A percentile compares a stretch with the other conserved stretches of the same genome.
Conservation (phyloP, 2,329 filamentous ascomycete species). For the Fusarium sp. region DNA sequence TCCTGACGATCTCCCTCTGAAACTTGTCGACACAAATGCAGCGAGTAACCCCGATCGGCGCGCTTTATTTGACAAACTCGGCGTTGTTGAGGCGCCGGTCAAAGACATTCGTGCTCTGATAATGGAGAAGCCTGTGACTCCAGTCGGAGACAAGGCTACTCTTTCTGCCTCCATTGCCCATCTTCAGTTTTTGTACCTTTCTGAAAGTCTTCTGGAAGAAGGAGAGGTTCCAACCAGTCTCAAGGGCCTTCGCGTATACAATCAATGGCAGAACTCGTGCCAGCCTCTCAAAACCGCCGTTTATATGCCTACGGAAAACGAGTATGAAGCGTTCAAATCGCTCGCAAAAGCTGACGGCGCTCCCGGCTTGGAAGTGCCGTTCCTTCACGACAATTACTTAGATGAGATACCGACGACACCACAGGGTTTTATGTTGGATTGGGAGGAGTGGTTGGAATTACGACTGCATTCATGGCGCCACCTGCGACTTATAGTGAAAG, state of each 20-base stretch:
- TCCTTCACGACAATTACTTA: constrained; percentile 27
- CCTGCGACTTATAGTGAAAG: background rate
- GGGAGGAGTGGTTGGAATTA: constrained; percentile 32
- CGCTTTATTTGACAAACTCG: constrained; percentile 28
- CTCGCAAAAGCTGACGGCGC: background rate
- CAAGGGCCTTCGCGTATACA: constrained; percentile 2
- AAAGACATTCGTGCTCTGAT: constrained; percentile 25
- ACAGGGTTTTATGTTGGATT: background rate
- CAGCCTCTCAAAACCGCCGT: background rate
- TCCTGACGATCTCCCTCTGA: constrained; percentile 21
- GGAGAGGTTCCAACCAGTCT: background rate
- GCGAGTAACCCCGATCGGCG: constrained; percentile 19
- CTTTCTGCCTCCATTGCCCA: constrained; percentile 16
- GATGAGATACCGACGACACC: constrained; percentile 14
- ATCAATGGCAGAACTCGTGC: constrained; percentile 1
- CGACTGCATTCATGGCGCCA: constrained; percentile 15
- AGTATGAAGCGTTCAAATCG: constrained; percentile 19
- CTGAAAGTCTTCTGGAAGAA: constrained; percentile 8
- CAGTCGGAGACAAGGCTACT: background rate
- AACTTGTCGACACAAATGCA: constrained; percentile 21
- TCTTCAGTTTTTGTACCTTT: constrained; percentile 37
- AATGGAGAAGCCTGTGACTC: background rate
- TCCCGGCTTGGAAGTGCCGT: background rate
- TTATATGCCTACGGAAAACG: constrained; percentile 29
- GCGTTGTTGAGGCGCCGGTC: constrained; percentile 15